phyloP scores from a whole-genome alignment of 2,329 filamentous ascomycete genomes.

The Stromatinia cepivora region DNA sequence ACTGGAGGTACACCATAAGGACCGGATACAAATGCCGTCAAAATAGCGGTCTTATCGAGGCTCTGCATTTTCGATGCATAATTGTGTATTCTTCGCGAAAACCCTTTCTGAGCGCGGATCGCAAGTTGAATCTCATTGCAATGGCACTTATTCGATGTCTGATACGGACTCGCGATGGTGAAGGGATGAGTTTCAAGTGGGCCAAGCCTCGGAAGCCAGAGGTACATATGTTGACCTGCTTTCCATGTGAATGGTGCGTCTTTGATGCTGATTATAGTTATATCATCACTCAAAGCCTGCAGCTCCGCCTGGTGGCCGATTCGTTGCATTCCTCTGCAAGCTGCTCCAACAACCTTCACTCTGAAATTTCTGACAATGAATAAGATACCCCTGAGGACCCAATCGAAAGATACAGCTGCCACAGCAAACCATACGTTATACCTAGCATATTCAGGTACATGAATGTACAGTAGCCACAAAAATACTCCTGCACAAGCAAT shows the following conservation, averaged over 20 bases:
- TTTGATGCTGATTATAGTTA: constrained; percentile 60
- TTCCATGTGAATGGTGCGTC: constrained; percentile 59
- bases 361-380: constrained; percentile 56
- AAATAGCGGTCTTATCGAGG: constrained; percentile 33
- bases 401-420: constrained; percentile 61
- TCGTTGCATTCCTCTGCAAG: constrained; percentile 39
- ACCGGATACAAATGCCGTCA: constrained; percentile 54
- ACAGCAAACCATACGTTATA: constrained; percentile 68
- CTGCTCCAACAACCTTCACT: constrained; percentile 38
- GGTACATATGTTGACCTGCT: constrained; percentile 61
- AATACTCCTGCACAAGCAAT: constrained; percentile 61
- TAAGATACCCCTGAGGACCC: constrained; percentile 48
- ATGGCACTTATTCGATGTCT: constrained; percentile 45
- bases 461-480: constrained; percentile 62
- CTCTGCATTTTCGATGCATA: constrained; percentile 45
- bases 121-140: constrained; percentile 60
- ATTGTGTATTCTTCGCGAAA: constrained; percentile 55
- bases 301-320: constrained; percentile 56
- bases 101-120: constrained; percentile 56
- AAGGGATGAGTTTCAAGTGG: constrained; percentile 60
- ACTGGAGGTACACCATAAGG: constrained; percentile 56
- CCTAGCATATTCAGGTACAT: constrained; percentile 59
- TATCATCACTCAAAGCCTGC: constrained; percentile 50
- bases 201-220: constrained; percentile 58
- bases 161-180: constrained; percentile 57